phyloP scores from a whole-genome alignment of 495 filamentous ascomycete genomes.

The Tuber indicum region DNA sequence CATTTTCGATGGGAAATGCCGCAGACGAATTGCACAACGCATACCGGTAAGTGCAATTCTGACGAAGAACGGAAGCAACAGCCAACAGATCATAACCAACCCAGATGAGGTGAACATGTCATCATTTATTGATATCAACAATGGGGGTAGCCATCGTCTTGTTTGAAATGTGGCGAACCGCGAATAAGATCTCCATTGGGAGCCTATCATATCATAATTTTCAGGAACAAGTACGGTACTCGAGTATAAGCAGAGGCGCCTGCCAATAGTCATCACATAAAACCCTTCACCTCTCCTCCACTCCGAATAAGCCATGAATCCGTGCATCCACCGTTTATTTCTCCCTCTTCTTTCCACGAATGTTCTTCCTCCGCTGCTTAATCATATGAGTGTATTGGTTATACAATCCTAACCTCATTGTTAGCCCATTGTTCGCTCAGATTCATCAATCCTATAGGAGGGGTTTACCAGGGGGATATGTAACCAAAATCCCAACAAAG shows the following conservation, averaged over 20 bases:
- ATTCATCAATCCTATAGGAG: conserved; percentile 5
- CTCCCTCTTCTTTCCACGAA: conserved; percentile 51
- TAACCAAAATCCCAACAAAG: conserved; percentile 57
- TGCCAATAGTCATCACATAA: neutral
- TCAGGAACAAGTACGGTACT: neutral
- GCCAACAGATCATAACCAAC: neutral
- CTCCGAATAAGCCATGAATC: neutral
- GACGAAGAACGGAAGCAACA: neutral
- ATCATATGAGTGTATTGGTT: conserved; percentile 94
- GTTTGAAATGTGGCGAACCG: neutral
- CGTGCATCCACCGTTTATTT: conserved; percentile 10
- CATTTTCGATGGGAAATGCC: neutral
- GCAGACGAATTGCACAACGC: neutral
- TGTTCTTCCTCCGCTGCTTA: conserved; percentile 70
- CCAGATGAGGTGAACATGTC: neutral
- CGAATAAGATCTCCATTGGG: neutral
- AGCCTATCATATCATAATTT: neutral
- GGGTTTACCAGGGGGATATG: conserved; percentile 74
- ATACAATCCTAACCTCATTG: conserved; percentile 58
- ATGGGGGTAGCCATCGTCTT: neutral
- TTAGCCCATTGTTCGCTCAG: conserved; percentile 10
- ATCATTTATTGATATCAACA: neutral
- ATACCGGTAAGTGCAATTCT: neutral
- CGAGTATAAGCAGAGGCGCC: neutral
- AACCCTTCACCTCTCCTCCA: neutral